Evolutionary conservation across 2,329 filamentous ascomycete species (phyloP), one percentile per base, ranked within the genome.

Genomic region (Clarireedia paspali): DNA sequence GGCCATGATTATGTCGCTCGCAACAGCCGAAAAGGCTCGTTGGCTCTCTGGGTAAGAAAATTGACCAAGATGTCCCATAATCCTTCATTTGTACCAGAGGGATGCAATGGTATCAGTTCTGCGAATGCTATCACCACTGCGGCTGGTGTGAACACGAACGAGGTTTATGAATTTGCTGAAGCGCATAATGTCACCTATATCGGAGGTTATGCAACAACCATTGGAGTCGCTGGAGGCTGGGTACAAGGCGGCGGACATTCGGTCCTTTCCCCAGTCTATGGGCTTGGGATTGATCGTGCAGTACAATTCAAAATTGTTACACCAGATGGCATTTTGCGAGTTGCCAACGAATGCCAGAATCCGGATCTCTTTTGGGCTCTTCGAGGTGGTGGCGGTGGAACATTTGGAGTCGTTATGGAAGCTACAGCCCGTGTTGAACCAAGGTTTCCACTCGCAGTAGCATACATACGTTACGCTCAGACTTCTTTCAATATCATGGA

Each of bases 171-270:
- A 20, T 68, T 67, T 54, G 65, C 67, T 4, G 49, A 66, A 5
- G 56, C 58, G 9, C 53, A 60, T 12, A 68, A 64, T 20, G 63
- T 67, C 5, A 66, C 64, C n/a, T 60, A 64, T 26, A 56, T 66
- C 24, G 54, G 58, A 5, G 62, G 45, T 12, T 61, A 62, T 47
- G 48, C 55, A 30, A 36, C 64, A 59, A 77, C 74, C 2, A 78
- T 84, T 10, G 80, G 80, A 24, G 70, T 79, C 45, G 70, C 71
- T 6, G 78, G 77, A 26, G 75, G 75, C 5, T 77, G 73, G 61
- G 68, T 71, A 10, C 63, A 74, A 42, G 79, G 77, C 12, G 80
- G 78, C 45, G 81, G 81, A 0, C 78, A 83, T 65, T 77, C 75
- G 10, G 78, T 78, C 2, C 62, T 84, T 53, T 75, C 74, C 10